Evolutionary conservation across 106 monocot genomes (phyloP).

Genomic region (Phalaenopsis equestris): DNA sequence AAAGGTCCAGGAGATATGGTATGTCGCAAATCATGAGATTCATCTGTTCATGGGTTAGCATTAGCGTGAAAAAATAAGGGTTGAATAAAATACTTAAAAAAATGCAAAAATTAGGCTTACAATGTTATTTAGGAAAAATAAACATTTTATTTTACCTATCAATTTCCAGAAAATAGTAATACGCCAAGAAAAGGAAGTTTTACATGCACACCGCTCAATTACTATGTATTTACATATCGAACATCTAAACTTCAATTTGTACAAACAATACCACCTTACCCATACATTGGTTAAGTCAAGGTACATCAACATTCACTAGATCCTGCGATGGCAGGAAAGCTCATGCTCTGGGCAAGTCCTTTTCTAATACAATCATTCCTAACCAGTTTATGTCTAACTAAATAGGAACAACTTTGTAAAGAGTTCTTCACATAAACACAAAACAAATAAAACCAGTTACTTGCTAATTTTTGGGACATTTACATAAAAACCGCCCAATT

Average conservation of each 20-base stretch:
- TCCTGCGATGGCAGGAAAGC: not conserved
- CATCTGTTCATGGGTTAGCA: slow-evolving; percentile 48
- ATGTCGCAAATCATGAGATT: slow-evolving; percentile 81
- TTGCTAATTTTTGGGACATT: not conserved
- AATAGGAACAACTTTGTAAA: not conserved
- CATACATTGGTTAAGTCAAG: not conserved
- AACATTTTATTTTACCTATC: not conserved
- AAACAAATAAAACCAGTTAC: slow-evolving; percentile 2
- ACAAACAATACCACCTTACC: too few relatives aligned
- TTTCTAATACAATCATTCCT: not conserved
- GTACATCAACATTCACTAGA: not conserved
- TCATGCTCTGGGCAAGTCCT: not conserved
- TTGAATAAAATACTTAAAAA: not conserved
- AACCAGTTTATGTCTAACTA: not conserved
- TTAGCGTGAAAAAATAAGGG: not conserved
- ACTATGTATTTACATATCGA: too few relatives aligned
- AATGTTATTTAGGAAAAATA: not conserved
- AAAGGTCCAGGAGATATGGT: slow-evolving; percentile 72
- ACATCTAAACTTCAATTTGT: too few relatives aligned
- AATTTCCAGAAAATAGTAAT: not conserved
- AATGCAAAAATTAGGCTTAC: not conserved
- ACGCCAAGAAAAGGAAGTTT: not conserved
- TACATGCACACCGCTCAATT: too few relatives aligned
- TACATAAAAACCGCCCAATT: too few relatives aligned
- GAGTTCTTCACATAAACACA: not conserved